Conservation (phyloP, 371 early-diverging fungal species). For the Saksenaea oblongispora region DNA sequence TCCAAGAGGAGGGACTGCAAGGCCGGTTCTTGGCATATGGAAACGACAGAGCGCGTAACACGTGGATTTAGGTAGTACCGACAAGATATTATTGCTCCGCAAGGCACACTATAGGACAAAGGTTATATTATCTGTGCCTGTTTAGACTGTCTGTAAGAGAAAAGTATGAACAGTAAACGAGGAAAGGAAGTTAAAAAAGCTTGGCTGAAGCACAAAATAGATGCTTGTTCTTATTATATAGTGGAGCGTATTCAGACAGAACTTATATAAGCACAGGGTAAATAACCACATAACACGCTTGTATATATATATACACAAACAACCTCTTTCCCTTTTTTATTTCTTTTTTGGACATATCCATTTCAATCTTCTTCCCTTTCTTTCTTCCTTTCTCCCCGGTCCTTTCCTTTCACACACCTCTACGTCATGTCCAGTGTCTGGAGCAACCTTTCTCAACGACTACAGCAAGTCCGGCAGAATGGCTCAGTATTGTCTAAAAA, state of each 20-base stretch:
- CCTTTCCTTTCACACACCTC: constrained; percentile 17
- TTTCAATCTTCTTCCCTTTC: background rate
- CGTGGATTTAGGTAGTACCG: constrained; percentile 3
- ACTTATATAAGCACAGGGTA: background rate
- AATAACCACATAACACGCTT: background rate
- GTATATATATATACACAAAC: background rate
- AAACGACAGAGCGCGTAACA: constrained; percentile 4
- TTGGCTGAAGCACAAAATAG: too few species aligned
- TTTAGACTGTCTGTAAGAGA: background rate
- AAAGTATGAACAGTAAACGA: background rate
- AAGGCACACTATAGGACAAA: background rate
- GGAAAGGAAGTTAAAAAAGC: background rate
- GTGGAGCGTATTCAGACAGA: background rate
- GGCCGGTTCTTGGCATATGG: background rate
- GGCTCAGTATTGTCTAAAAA: constrained; percentile 7
- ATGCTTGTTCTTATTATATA: too few species aligned
- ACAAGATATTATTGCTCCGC: background rate
- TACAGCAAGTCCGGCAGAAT: constrained; percentile 7
- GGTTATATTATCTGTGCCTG: background rate
- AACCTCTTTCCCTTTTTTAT: constrained; percentile 2
- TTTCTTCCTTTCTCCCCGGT: constrained; percentile 10
- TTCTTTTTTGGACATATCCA: background rate
- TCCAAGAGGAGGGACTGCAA: background rate
- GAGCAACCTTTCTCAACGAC: constrained; percentile 13
- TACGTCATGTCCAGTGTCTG: constrained; percentile 12